A percentile compares a stretch with the other conserved stretches of the same genome.
phyloP scores from a whole-genome alignment of 345 rosid genomes.

The Melastoma malabathricum region DNA sequence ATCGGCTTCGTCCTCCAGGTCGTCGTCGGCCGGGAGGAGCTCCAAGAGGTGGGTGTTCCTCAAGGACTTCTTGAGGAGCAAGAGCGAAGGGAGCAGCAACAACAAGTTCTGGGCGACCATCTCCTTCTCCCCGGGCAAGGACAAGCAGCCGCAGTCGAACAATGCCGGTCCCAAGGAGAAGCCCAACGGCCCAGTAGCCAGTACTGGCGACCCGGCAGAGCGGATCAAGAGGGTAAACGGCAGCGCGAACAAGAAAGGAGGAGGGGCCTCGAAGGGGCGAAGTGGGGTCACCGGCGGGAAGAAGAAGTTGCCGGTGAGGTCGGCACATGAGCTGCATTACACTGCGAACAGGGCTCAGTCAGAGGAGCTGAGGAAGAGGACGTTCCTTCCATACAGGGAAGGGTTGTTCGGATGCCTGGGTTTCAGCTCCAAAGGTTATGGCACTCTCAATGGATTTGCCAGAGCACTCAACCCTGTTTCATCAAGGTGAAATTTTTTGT shows the following conservation, averaged over 20 bases:
- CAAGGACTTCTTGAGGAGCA: conserved; percentile 82
- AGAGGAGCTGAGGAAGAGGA: conserved; percentile 94
- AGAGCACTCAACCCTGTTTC: conserved; percentile 88
- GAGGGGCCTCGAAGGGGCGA: conserved; percentile 24
- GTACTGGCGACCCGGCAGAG: too few relatives aligned
- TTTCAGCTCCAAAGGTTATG: conserved; percentile 89
- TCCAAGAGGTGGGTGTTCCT: conserved; percentile 87
- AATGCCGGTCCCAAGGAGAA: too few relatives aligned
- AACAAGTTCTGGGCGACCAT: conserved; percentile 67
- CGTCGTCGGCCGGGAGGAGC: conserved; percentile 83
- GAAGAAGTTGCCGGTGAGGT: conserved; percentile 45
- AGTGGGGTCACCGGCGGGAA: conserved; percentile 35
- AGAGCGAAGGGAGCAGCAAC: conserved; percentile 81
- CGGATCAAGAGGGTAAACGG: background rate
- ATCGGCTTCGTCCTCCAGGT: conserved; percentile 70
- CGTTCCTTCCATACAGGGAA: conserved; percentile 85
- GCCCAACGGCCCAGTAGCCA: too few relatives aligned
- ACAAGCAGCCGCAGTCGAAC: conserved; percentile 13
- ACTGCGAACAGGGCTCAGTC: conserved; percentile 84
- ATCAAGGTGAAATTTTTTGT: conserved; percentile 32
- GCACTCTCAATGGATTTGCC: conserved; percentile 81
- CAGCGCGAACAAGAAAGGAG: conserved; percentile 3
- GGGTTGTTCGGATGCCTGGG: conserved; percentile 94
- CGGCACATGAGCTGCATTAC: conserved; percentile 91
- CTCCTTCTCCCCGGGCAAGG: conserved; percentile 53